phyloP scores from a whole-genome alignment of 1,139 yeast species.

The Ogataea hybrid region DNA sequence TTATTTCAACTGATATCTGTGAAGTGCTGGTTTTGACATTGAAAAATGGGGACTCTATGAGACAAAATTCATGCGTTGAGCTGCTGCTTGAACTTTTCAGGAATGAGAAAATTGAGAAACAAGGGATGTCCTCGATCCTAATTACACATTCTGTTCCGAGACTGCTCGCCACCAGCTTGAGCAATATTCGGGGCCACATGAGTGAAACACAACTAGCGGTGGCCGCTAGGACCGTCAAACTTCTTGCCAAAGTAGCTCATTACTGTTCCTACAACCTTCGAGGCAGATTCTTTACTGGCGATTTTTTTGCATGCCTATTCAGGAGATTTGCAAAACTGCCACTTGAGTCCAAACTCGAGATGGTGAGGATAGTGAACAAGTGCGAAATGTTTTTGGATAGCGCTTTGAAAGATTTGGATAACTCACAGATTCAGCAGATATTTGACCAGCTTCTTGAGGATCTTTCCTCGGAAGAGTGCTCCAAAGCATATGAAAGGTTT shows the following conservation, averaged over 20 bases:
- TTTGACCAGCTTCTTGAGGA: slow-evolving; percentile 18
- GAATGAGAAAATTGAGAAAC: slow-evolving; percentile 14
- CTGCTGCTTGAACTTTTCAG: slow-evolving; percentile 13
- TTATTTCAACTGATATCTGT: slow-evolving; percentile 47
- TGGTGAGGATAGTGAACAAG: slow-evolving; percentile 13
- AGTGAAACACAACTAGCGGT: slow-evolving; percentile 10
- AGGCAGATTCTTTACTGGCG: slow-evolving; percentile 11
- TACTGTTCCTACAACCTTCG: slow-evolving; percentile 11
- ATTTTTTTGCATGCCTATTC: slow-evolving; percentile 14
- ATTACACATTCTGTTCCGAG: slow-evolving; percentile 9
- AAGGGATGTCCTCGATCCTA: slow-evolving; percentile 9
- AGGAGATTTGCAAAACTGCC: slow-evolving; percentile 14
- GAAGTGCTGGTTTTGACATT: slow-evolving; percentile 9
- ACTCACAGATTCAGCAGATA: slow-evolving; percentile 14
- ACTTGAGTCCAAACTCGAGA: slow-evolving; percentile 14
- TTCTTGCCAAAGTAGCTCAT: slow-evolving; percentile 13
- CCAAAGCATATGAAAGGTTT: slow-evolving; percentile 12
- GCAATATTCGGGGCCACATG: slow-evolving; percentile 15
- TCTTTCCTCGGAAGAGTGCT: slow-evolving; percentile 12
- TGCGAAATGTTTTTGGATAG: slow-evolving; percentile 8
- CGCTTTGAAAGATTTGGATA: slow-evolving; percentile 8
- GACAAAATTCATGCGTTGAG: slow-evolving; percentile 10
- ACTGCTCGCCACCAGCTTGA: slow-evolving; percentile 7
- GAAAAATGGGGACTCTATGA: slow-evolving; percentile 10
- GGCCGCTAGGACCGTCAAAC: slow-evolving; percentile 8